Evolutionary conservation across 306 rosid species (phyloP).

Genomic region (Rubus idaeus): DNA sequence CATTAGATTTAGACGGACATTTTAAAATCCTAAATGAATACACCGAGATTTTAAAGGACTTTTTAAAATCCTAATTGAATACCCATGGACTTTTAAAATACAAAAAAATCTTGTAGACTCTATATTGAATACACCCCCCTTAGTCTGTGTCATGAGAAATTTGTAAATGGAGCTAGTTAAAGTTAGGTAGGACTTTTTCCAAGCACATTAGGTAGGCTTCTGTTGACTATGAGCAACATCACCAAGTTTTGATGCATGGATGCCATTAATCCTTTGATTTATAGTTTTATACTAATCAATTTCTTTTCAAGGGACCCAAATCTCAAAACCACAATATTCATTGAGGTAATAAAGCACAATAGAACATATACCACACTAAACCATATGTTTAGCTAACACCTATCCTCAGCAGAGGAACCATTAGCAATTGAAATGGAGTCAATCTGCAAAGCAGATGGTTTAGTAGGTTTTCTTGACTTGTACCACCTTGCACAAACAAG

Average conservation of each 20-base stretch:
- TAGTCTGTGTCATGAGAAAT: too few species aligned
- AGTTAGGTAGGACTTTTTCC: too few species aligned
- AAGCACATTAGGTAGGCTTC: slow-evolving; percentile 2
- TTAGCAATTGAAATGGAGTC: slow-evolving; percentile 13
- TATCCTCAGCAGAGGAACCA: slow-evolving; percentile 35
- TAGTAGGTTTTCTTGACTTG: slow-evolving; percentile 44
- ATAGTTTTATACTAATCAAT: neutral
- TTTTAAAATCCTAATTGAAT: too few species aligned
- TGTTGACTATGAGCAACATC: slow-evolving; percentile 44
- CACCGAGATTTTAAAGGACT: too few species aligned
- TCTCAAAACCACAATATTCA: neutral
- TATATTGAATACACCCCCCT: too few species aligned
- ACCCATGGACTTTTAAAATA: too few species aligned
- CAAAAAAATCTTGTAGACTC: too few species aligned
- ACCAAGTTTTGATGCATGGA: slow-evolving; percentile 28
- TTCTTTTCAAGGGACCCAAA: neutral
- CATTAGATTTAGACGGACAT: too few species aligned
- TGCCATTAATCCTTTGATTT: neutral
- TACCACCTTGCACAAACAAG: slow-evolving; percentile 57
- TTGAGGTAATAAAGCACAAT: neutral
- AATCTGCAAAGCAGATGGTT: slow-evolving; percentile 43
- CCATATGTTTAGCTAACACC: slow-evolving; percentile 29
- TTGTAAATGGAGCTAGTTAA: too few species aligned
- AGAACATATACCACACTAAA: neutral
- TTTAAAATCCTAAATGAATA: too few species aligned